These are phyloP conservation scores for Taxawa tesnikishii DNA, from an alignment of 2,329 filamentous ascomycete genomes.

Conservation along the genomic window DNA sequence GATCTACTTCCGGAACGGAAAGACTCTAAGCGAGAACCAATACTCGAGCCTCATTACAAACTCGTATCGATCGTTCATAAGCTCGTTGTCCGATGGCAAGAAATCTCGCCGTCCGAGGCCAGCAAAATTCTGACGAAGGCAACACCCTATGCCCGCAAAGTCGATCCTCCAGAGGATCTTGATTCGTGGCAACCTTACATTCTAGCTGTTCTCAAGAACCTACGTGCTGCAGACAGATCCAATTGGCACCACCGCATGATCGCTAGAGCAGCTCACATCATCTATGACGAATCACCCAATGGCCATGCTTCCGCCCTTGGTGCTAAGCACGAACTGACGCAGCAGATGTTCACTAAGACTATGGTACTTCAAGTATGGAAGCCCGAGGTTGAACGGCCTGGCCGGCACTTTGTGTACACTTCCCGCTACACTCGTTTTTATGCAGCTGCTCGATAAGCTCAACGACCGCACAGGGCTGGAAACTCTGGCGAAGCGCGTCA, in stretches of 20 bases:
- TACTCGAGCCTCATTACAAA: conserved; percentile 88
- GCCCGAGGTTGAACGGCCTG: conserved; percentile 72
- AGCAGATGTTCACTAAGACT: conserved; percentile 83
- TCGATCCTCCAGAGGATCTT: conserved; percentile 34
- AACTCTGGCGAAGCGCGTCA: conserved; percentile 62
- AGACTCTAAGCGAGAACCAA: conserved; percentile 57
- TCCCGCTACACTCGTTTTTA: conserved; percentile 76
- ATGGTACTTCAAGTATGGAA: conserved; percentile 95
- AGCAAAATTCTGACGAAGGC: conserved; percentile 27
- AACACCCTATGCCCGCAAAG: conserved; percentile 43
- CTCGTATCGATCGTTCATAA: conserved; percentile 74
- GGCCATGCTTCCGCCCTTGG: conserved; percentile 35
- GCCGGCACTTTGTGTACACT: conserved; percentile 85
- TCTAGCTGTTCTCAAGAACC: conserved; percentile 45
- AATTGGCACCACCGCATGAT: conserved; percentile 95
- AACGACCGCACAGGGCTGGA: conserved; percentile 68
- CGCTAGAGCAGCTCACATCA: conserved; percentile 53
- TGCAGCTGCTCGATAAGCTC: conserved; percentile 59
- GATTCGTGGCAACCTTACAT: conserved; percentile 50
- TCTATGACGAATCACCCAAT: conserved; percentile 45
- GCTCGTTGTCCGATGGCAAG: conserved; percentile 47
- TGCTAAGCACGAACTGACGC: conserved; percentile 67
- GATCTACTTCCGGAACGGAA: conserved; percentile 39
- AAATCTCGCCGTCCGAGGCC: conserved; percentile 35
- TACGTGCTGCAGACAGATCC: conserved; percentile 67